phyloP scores from a whole-genome alignment of 495 filamentous ascomycete genomes.

The Terfezia claveryi region DNA sequence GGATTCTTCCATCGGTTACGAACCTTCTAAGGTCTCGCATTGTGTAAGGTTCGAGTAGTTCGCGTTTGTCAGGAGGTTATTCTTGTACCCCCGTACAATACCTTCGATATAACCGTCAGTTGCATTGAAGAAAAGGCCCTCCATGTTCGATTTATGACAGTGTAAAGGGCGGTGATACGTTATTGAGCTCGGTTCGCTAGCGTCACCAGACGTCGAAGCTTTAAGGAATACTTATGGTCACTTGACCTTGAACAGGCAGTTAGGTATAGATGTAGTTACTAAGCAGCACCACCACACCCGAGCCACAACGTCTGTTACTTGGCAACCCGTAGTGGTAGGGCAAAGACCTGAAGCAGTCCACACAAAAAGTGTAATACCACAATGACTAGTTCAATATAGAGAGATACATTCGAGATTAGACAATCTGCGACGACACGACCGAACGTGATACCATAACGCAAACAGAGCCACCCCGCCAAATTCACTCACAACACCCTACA shows the following conservation, averaged over 20 bases:
- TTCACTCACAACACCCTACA: background rate
- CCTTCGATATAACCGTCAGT: constrained; percentile 96
- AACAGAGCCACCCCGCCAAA: background rate
- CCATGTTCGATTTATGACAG: constrained; percentile 34
- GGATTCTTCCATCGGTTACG: background rate
- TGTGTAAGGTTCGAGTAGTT: constrained; percentile 94
- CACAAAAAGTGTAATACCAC: background rate
- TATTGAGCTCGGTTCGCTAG: too few species aligned
- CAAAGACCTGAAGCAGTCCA: background rate
- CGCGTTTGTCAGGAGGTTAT: constrained; percentile 67
- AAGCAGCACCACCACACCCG: too few species aligned
- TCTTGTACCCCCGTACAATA: constrained; percentile 89
- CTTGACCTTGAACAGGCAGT: too few species aligned
- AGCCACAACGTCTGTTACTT: background rate
- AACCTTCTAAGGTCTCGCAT: constrained; percentile 96
- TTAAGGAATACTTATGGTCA: too few species aligned
- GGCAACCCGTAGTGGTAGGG: background rate
- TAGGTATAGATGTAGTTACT: too few species aligned
- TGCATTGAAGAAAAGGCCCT: constrained; percentile 89
- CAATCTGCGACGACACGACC: background rate
- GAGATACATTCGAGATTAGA: too few species aligned
- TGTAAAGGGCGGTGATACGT: too few species aligned
- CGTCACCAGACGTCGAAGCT: too few species aligned
- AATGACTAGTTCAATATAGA: background rate
- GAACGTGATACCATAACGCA: background rate